Evolutionary conservation across 306 rosid genomes (phyloP), one percentile per base, ranked within the genome.

Genomic region (Pueraria montana): DNA sequence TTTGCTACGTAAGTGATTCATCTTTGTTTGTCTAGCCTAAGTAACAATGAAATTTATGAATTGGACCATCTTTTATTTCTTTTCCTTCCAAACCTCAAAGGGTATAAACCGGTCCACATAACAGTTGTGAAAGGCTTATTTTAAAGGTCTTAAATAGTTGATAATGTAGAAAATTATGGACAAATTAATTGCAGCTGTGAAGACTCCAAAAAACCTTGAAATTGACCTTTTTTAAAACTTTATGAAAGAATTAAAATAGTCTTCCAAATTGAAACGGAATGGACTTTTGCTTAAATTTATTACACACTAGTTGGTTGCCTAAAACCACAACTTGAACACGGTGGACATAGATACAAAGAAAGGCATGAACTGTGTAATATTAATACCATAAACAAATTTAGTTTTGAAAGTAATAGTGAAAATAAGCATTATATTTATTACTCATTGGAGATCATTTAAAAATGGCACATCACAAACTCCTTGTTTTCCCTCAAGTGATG

Each of bases 1-100:
- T 82, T 94, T 21, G 91, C 94, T 13, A 84, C 89, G 98, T 94
- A 89, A 92, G 97, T 88, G 30, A 6, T 38, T 75, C 87, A 75
- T 34, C 73, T 48, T 32, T 74, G 2, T 10, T 5, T 67, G 21
- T 69, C 24, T 76, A 40, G 48, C 84, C 80, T 62, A 36, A 72
- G 56, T 27, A 64, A 40, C 61, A 62, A 23, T 50, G 76, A 21
- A 6, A 45, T 74, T 76, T 43, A 6, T 43, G 13, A 62, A 43
- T 59, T 49, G 7, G 3, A 81, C 5, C 77, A 48, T 73, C 1
- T 64, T 5, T 32, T 64, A 7, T 45, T 18, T 23, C 40, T 40
- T 8, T 63, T 14, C 32, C 32, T 30, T 58, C 5, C 52, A 16
- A 30, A 61, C n/a, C 36, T 59, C 8, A 11, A 23, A 59, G 32